Base-by-base conservation (phyloP, 495 filamentous ascomycete species). In the Aspergillus wentii region DNA sequence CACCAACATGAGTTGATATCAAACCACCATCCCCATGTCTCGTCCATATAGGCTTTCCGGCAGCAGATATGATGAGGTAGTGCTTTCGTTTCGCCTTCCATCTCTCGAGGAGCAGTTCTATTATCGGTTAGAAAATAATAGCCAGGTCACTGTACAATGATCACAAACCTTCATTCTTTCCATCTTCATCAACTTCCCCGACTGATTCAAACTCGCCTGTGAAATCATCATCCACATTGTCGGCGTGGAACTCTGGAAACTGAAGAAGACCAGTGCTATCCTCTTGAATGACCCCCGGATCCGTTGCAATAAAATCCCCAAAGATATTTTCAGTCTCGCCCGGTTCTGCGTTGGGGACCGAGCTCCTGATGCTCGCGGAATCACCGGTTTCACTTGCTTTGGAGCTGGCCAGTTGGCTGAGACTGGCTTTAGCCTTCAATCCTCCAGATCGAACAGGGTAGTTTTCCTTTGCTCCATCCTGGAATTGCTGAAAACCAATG, bases 41-140 rank as follows among this genome's bases (percentile, higher is more conserved):
- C 41, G 87, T 95, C 61, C 88, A 99, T 25, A 99, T 91, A 4
- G 94, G 94, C 56, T 99, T 99, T n/a, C 94, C 94, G 20, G 94
- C 92, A 8, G 87, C 88, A 2, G 94, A 96, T 0, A 99, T 69
- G 50, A 99, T 94, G 48, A 99, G 71, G 54, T 92, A 99, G 59
- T 99, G 92, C 57, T 99, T 99, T 43, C 87, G 70, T 57, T 95
- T 94, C 15, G 83, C 74, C 56, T 86, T 88, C 86, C 86, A 95
- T 41, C 78, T 69, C 17, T 70, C 59, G 30, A 94, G 65, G 22
- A 89, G 67, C 30, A 81, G 49, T 30, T 86, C 84, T 75, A 67
- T 50, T 2, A 16, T 10, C 0, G 9, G 17, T 51, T 11, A 50
- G 35, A 11, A 19, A 22, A 18, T 43, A 9, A 17, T 8, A 40